Evolutionary conservation across 2,329 filamentous ascomycete species (phyloP).

Genomic region (Apiospora sp.): DNA sequence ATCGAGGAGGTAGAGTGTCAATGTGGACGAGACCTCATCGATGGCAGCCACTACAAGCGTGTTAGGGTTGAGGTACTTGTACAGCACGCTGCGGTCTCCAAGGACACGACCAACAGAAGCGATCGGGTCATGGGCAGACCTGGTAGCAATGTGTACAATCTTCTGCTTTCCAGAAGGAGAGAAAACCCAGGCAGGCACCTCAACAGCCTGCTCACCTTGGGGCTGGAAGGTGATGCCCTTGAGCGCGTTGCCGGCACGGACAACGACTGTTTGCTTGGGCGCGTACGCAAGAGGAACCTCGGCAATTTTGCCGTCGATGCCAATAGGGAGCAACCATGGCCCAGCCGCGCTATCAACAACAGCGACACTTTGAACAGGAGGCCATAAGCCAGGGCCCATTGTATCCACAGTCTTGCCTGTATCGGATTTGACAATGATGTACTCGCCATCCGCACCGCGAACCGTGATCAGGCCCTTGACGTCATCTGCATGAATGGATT

Average conservation of each 20-base stretch:
- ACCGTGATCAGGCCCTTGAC: constrained; percentile 63
- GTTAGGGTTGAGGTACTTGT: constrained; percentile 96
- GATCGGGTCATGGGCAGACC: constrained; percentile 81
- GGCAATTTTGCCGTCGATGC: constrained; percentile 56
- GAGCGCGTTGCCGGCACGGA: constrained; percentile 58
- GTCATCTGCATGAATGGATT: constrained; percentile 70
- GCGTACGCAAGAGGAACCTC: constrained; percentile 54
- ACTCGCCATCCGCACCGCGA: constrained; percentile 67
- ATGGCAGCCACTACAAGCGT: constrained; percentile 77
- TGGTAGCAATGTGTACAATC: constrained; percentile 72
- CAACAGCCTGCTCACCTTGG: constrained; percentile 50
- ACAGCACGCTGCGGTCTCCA: constrained; percentile 89
- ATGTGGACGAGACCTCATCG: constrained; percentile 63
- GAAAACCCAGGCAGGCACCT: constrained; percentile 76
- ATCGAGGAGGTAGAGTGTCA: constrained; percentile 83
- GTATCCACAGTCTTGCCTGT: constrained; percentile 60
- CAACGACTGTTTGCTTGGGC: constrained; percentile 63
- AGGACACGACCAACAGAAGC: constrained; percentile 95
- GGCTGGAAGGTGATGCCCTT: constrained; percentile 62
- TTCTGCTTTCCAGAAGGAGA: constrained; percentile 69
- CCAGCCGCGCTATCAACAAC: constrained; percentile 61
- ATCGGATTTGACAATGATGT: constrained; percentile 61
- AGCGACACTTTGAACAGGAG: constrained; percentile 55
- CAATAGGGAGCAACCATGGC: constrained; percentile 63
- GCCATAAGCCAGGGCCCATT: constrained; percentile 49